These are phyloP conservation scores for Pichia sp. DNA, from an alignment of 1,139 yeast genomes.

Conservation along the genomic window DNA sequence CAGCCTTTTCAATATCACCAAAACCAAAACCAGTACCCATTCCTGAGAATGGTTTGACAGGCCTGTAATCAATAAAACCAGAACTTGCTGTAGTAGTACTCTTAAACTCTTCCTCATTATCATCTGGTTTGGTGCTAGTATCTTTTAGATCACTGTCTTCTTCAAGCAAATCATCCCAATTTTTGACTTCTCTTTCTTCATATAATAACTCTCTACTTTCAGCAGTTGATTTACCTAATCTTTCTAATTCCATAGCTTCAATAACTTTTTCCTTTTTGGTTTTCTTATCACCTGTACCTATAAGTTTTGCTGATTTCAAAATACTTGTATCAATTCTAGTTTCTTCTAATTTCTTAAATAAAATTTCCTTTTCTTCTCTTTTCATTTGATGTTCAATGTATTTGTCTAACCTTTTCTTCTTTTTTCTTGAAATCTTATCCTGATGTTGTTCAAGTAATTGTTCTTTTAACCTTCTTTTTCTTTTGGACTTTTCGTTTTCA, in stretches of 20 bases:
- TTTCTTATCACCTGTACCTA: conserved; percentile 68
- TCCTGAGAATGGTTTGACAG: conserved; percentile 38
- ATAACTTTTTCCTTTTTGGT: conserved; percentile 65
- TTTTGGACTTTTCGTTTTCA: conserved; percentile 53
- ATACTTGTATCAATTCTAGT: conserved; percentile 69
- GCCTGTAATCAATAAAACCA: conserved; percentile 68
- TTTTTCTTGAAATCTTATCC: conserved; percentile 63
- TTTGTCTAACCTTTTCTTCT: conserved; percentile 71
- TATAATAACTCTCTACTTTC: conserved; percentile 57
- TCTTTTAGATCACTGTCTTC: conserved; percentile 21
- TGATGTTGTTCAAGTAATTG: conserved; percentile 53
- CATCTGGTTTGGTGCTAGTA: background rate
- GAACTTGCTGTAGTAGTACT: conserved; percentile 31
- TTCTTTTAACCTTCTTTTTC: conserved; percentile 62
- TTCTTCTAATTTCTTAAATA: conserved; percentile 64
- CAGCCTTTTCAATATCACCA: conserved; percentile 43
- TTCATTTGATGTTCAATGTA: conserved; percentile 83
- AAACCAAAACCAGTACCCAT: conserved; percentile 70
- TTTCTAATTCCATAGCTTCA: conserved; percentile 71
- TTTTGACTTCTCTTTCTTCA: conserved; percentile 60
- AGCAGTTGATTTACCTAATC: conserved; percentile 67
- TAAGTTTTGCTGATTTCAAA: conserved; percentile 63
- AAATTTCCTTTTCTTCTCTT: conserved; percentile 78
- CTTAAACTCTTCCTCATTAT: conserved; percentile 20
- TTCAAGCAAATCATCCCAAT: conserved; percentile 48